A percentile compares a stretch with the other conserved stretches of the same genome.
Conservation (phyloP, 1,284 basidiomycete species). For the Microbotryomycetes sp. region DNA sequence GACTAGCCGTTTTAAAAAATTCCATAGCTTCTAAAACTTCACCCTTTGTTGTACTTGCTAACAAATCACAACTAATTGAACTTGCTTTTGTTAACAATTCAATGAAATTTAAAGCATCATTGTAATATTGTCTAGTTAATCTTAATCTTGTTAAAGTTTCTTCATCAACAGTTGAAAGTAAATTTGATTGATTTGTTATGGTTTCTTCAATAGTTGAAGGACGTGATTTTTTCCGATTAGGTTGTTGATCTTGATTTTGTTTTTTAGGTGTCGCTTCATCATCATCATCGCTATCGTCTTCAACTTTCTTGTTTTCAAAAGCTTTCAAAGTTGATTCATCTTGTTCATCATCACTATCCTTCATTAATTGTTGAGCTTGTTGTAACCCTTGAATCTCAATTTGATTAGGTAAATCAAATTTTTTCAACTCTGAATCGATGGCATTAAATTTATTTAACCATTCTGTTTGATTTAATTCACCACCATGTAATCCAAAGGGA, state of each 20-base stretch:
- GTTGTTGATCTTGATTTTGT: conserved; percentile 40
- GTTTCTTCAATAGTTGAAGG: conserved; percentile 50
- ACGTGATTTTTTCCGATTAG: conserved; percentile 21
- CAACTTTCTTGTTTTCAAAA: conserved; percentile 36
- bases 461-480: conserved; percentile 62
- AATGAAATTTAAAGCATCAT: conserved; percentile 82
- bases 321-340: conserved; percentile 31
- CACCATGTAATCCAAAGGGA: conserved; percentile 85
- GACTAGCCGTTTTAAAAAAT: conserved; percentile 79
- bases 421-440: conserved; percentile 53
- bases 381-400: conserved; percentile 31
- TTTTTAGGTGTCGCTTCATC: conserved; percentile 46
- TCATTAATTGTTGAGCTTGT: conserved; percentile 40
- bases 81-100: conserved; percentile 59
- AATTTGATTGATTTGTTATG: conserved; percentile 56
- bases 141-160: conserved; percentile 60
- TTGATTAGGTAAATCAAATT: conserved; percentile 51
- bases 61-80: conserved; percentile 70
- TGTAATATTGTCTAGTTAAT: conserved; percentile 79
- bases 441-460: conserved; percentile 66
- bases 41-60: conserved; percentile 84
- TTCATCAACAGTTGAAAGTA: conserved; percentile 39
- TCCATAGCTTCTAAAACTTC: conserved; percentile 95
- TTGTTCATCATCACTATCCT: conserved; percentile 43
- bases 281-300: conserved; percentile 42